Conservation (phyloP, 257 asterid genomes). For the Mitragyna speciosa region DNA sequence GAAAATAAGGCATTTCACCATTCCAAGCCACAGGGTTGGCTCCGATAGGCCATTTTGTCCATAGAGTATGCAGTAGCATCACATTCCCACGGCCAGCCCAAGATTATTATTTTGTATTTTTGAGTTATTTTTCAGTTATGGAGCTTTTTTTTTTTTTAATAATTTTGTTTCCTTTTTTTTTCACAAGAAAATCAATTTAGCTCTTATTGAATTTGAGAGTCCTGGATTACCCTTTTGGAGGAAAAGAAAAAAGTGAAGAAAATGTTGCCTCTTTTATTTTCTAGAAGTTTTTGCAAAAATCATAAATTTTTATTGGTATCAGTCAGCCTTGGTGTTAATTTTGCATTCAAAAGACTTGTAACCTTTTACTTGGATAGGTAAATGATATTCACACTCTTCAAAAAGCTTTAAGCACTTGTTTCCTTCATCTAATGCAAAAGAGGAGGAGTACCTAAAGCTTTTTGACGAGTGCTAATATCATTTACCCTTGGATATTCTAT, state of each 20-base stretch:
- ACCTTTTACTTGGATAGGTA: background rate
- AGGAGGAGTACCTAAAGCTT: too few relatives aligned
- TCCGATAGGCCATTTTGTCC: slow-evolving; percentile 67
- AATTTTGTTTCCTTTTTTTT: background rate
- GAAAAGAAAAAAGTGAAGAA: too few relatives aligned
- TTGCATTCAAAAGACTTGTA: background rate
- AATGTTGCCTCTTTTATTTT: background rate
- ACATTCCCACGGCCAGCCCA: background rate
- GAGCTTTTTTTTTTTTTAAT: background rate
- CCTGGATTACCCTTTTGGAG: background rate
- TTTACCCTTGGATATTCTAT: background rate
- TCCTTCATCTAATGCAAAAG: too few relatives aligned
- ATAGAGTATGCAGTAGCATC: slow-evolving; percentile 11
- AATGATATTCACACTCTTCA: too few relatives aligned
- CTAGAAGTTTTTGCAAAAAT: too few relatives aligned
- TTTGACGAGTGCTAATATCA: too few relatives aligned
- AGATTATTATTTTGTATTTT: background rate
- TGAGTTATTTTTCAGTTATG: background rate
- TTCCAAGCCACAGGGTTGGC: slow-evolving; percentile 61
- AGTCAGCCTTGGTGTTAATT: background rate
- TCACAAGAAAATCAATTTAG: background rate
- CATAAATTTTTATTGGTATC: background rate
- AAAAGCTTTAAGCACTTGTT: too few relatives aligned
- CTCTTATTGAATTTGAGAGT: background rate
- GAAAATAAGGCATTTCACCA: slow-evolving; percentile 64